phyloP scores from a whole-genome alignment of 2,329 filamentous ascomycete species.

The Bipolaris oryzae region DNA sequence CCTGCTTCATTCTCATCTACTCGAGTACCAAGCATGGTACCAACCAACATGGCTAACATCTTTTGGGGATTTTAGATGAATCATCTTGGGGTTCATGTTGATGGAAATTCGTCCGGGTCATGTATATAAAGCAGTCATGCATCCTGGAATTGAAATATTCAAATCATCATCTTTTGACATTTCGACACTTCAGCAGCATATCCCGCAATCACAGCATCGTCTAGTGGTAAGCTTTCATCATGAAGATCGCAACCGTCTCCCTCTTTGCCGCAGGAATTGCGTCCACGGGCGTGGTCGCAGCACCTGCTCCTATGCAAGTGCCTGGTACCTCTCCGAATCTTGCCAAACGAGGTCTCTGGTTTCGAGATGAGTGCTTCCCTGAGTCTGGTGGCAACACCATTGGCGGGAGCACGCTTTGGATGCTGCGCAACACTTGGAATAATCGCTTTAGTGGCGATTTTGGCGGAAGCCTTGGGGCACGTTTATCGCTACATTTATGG shows the following conservation, averaged over 20 bases:
- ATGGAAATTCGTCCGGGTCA: no score
- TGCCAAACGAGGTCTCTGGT: neutral
- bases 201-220: neutral
- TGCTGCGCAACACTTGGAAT: neutral
- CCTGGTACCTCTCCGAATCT: neutral
- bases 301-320: neutral
- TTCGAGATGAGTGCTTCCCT: neutral
- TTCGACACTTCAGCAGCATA: neutral
- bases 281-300: neutral
- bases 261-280: neutral
- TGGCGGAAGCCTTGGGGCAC: neutral
- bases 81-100: no score
- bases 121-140: no score
- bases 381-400: neutral
- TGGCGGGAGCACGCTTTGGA: neutral
- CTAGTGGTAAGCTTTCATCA: neutral
- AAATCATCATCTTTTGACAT: neutral
- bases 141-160: no score
- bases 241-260: neutral
- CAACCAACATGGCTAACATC: no score
- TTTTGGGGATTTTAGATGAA: no score
- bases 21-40: no score
- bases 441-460: neutral
- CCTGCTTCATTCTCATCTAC: no score
- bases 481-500: neutral